A percentile compares a stretch with the other conserved stretches of the same genome.
phyloP scores from a whole-genome alignment of 495 filamentous ascomycete species.

The Daldinia decipiens region DNA sequence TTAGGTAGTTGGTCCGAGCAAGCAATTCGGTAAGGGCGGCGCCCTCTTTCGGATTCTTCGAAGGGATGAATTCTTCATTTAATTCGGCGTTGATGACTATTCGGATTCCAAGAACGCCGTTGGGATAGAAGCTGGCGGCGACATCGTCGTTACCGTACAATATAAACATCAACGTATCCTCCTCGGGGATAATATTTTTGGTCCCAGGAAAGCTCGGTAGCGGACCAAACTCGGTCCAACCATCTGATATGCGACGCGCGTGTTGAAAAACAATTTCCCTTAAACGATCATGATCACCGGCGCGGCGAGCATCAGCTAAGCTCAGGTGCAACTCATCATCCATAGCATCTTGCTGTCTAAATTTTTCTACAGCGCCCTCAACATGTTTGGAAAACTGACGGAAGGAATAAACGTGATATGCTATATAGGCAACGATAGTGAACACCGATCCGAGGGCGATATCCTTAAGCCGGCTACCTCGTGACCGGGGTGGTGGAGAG shows the following conservation, averaged over 20 bases:
- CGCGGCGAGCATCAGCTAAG: constrained; percentile 2
- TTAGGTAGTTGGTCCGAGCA: constrained; percentile 2
- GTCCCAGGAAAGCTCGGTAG: constrained; percentile 1
- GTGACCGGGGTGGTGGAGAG: constrained; percentile 16
- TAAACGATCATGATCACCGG: constrained; percentile 11
- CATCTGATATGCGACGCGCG: not conserved
- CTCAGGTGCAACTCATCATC: not conserved
- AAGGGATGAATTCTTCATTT: not conserved
- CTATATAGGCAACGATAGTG: not conserved
- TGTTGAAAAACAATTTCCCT: constrained; percentile 7
- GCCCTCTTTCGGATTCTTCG: not conserved
- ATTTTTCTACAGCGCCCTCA: not conserved
- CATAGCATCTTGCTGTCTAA: not conserved
- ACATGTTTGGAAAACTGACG: not conserved
- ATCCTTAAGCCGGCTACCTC: constrained; percentile 15
- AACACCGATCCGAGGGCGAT: constrained; percentile 12
- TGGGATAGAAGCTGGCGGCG: not conserved
- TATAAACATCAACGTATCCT: constrained; percentile 25
- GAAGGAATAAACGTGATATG: not conserved
- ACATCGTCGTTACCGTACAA: not conserved
- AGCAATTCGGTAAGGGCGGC: constrained; percentile 1
- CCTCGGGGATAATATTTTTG: constrained; percentile 14
- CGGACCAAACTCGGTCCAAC: constrained; percentile 1
- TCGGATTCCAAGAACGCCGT: not conserved
- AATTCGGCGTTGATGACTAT: constrained; percentile 13